Evolutionary conservation across 2,329 filamentous ascomycete species (phyloP), one percentile per base, ranked within the genome.

Genomic region (Sclerotinia borealis): DNA sequence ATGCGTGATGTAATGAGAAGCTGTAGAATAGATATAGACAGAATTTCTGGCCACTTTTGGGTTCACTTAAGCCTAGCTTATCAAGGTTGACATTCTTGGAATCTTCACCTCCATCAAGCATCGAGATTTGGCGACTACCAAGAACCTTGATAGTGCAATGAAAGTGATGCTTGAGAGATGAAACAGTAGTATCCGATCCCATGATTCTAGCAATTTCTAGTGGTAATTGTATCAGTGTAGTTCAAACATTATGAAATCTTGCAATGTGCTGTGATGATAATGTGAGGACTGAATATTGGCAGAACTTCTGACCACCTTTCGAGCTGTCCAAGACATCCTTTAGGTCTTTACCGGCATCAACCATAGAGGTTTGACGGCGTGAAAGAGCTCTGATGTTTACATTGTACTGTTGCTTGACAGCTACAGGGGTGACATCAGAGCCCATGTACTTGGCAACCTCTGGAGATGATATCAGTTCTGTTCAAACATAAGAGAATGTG

Each of bases 361-460:
- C 77, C 3, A 80, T 78, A 2, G 75, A 70, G 48, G 78, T 76
- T 48, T 86, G 78, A 2, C 72, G 74, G 36, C 82, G 79, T 51
- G 79, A 83, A 22, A 84, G 77, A 43, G 77, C 77, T 72, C 83
- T 85, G 74, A 86, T 54, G 13, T 61, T 59, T 58, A 67, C 64
- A 29, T 31, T 54, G 47, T 68, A 66, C 37, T 71, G 67, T 19
- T 67, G 69, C 49, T 51, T 64, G 22, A 72, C 34, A 13, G 64
- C 69, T 25, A 65, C 54, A 1, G 64, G 31, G 22, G 70, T 72
- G 10, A 61, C 60, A 64, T 72, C 71, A 11, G 61, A 64, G 22
- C 70, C 69, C 61, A 72, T 68, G 45, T 66, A 65, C 25, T 51
- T 58, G 13, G 67, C 59, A 22, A 71, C 67, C 27, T 68, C 61